A percentile compares a stretch with the other conserved stretches of the same genome.
phyloP scores from a whole-genome alignment of 1,284 basidiomycete genomes.

The Sanghuangporus weigelae region DNA sequence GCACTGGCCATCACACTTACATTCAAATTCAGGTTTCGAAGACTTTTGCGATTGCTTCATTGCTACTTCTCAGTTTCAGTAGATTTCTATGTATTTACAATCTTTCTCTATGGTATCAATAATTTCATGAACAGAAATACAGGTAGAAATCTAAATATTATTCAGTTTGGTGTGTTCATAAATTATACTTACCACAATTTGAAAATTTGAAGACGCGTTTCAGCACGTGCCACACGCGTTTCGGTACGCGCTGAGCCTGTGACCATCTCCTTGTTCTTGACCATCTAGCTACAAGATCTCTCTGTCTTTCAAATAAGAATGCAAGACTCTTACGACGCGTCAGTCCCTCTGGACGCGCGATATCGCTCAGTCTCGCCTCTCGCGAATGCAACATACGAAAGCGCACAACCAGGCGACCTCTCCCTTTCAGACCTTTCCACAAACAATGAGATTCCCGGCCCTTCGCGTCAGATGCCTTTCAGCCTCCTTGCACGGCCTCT shows the following conservation, averaged over 20 bases:
- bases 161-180: too few relatives aligned
- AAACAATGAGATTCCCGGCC: constrained; percentile 14
- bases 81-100: too few relatives aligned
- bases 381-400: constrained; percentile 9
- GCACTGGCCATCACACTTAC: too few relatives aligned
- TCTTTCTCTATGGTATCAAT: too few relatives aligned
- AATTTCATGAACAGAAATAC: too few relatives aligned
- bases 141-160: too few relatives aligned
- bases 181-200: background rate
- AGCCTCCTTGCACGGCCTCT: constrained; percentile 19
- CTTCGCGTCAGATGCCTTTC: constrained; percentile 15
- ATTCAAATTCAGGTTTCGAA: too few relatives aligned
- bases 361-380: constrained; percentile 8
- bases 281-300: background rate
- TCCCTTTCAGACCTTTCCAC: constrained; percentile 21
- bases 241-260: background rate
- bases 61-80: too few relatives aligned
- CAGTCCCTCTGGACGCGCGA: background rate
- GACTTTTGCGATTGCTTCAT: too few relatives aligned
- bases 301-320: background rate
- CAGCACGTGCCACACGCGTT: constrained; percentile 1
- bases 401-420: constrained; percentile 18
- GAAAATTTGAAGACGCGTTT: background rate
- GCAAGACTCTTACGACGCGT: constrained; percentile 4
- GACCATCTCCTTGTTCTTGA: background rate